A percentile compares a stretch with the other conserved stretches of the same genome.
Evolutionary conservation across 1,139 yeast genomes (phyloP).

Genomic region (Yamadazyma oceani): DNA sequence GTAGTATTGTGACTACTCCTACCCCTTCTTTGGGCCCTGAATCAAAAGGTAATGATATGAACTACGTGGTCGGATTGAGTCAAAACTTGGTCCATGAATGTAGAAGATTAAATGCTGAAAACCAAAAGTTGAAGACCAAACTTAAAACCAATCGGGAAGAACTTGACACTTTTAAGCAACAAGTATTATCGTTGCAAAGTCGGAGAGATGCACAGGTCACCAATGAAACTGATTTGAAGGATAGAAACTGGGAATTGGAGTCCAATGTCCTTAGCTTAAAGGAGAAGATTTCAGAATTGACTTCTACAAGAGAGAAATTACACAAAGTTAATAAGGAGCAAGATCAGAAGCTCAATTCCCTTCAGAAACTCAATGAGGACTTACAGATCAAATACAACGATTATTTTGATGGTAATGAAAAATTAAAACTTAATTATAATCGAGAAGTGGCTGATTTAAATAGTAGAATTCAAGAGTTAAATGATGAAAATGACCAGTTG

Average conservation of each 20-base stretch:
- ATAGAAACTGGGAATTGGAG: constrained; percentile 80
- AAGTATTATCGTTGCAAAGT: constrained; percentile 33
- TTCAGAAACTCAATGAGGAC: constrained; percentile 51
- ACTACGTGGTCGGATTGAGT: constrained; percentile 80
- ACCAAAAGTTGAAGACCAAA: constrained; percentile 48
- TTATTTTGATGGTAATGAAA: constrained; percentile 36
- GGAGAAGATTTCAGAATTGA: constrained; percentile 39
- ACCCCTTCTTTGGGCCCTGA: constrained; percentile 44
- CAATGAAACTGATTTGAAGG: constrained; percentile 54
- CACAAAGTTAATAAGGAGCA: constrained; percentile 31
- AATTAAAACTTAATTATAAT: constrained; percentile 32
- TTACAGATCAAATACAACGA: constrained; percentile 39
- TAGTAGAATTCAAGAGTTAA: constrained; percentile 52
- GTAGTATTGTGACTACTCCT: not conserved
- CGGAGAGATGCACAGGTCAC: constrained; percentile 31
- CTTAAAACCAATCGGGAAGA: constrained; percentile 46
- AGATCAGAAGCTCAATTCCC: constrained; percentile 26
- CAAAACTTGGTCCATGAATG: constrained; percentile 79
- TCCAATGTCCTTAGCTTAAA: constrained; percentile 51
- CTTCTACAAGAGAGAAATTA: constrained; percentile 31
- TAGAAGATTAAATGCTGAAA: constrained; percentile 72
- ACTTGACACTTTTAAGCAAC: constrained; percentile 34
- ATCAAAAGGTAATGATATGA: constrained; percentile 62
- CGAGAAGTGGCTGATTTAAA: constrained; percentile 49
- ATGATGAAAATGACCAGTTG: constrained; percentile 63